phyloP scores from a whole-genome alignment of 495 filamentous ascomycete genomes.

The Penicillium simplicissimum region DNA sequence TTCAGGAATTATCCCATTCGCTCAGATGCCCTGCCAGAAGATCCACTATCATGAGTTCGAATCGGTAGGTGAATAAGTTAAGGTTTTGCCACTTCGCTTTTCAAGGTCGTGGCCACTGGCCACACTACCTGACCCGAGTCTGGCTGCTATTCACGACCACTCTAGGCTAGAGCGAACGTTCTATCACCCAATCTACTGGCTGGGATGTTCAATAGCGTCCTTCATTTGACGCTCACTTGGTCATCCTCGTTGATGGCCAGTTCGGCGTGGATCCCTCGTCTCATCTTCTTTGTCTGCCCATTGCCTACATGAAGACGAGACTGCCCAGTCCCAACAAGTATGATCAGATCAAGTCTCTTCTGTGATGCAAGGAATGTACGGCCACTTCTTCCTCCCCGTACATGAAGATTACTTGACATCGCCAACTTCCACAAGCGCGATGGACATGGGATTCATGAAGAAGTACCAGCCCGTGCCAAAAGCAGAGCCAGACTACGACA shows the following conservation, averaged over 20 bases:
- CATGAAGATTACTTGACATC: neutral
- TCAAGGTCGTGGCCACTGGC: neutral
- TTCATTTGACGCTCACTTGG: neutral
- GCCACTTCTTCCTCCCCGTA: neutral
- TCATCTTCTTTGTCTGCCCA: neutral
- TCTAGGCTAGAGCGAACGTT: neutral
- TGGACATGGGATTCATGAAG: neutral
- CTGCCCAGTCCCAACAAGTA: neutral
- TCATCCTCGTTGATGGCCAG: neutral
- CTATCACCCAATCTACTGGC: neutral
- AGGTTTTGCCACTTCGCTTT: neutral
- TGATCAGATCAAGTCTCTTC: neutral
- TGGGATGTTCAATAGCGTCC: neutral
- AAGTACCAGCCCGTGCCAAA: neutral
- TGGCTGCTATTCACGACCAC: neutral
- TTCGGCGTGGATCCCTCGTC: neutral
- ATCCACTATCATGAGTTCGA: neutral
- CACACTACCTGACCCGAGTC: neutral
- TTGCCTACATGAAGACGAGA: neutral
- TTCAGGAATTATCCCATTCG: neutral
- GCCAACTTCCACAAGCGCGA: neutral
- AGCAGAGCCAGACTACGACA: neutral
- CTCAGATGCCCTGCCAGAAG: neutral
- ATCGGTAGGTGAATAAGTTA: neutral
- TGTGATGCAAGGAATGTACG: neutral